These are phyloP conservation scores for Botrytis hyacinthi DNA, from an alignment of 2,329 filamentous ascomycete genomes.

Conservation along the genomic window DNA sequence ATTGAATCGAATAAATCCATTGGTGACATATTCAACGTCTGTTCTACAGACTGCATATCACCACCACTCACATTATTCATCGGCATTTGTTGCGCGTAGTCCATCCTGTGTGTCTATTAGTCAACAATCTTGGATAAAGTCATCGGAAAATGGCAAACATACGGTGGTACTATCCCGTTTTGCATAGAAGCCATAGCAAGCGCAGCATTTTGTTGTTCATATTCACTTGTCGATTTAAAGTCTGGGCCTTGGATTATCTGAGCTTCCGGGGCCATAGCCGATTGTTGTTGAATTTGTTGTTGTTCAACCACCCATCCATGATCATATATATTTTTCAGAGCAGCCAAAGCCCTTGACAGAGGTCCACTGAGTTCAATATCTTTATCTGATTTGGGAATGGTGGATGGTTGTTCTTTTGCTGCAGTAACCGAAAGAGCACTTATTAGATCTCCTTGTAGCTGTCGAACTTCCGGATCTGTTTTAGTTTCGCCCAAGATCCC, in stretches of 20 bases:
- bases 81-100: constrained; percentile 41
- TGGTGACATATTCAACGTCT: constrained; percentile 59
- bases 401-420: constrained; percentile 52
- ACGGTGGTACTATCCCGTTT: constrained; percentile 47
- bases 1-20: constrained; percentile 69
- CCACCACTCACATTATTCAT: constrained; percentile 40
- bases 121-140: neutral
- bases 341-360: constrained; percentile 58
- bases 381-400: constrained; percentile 31
- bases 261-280: constrained; percentile 20
- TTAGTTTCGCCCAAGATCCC: constrained; percentile 64
- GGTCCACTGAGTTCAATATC: constrained; percentile 48
- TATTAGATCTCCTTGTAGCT: constrained; percentile 63
- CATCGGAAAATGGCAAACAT: constrained; percentile 18
- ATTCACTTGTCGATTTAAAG: constrained; percentile 29
- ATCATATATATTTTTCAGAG: constrained; percentile 65
- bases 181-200: constrained; percentile 66
- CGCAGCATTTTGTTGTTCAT: constrained; percentile 54
- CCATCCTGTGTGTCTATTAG: constrained; percentile 32
- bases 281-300: constrained; percentile 40
- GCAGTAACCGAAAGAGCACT: constrained; percentile 62
- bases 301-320: constrained; percentile 57
- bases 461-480: constrained; percentile 59
- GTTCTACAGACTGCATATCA: constrained; percentile 51
- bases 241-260: constrained; percentile 13